Conservation (phyloP, 2,329 filamentous ascomycete genomes). For the Geosmithia putterillii region DNA sequence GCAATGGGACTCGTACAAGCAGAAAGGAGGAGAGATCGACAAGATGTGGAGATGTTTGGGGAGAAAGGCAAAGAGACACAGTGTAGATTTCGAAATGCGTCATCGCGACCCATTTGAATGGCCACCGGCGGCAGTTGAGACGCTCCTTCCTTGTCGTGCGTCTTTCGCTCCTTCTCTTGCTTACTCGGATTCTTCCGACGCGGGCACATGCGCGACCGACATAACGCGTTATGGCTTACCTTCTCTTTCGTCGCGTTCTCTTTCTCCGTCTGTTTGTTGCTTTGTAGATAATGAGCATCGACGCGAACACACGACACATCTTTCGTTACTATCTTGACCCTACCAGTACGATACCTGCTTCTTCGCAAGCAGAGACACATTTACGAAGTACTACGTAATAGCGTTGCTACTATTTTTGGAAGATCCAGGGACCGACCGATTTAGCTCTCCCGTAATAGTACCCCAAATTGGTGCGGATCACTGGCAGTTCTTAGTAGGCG, state of each 20-base stretch:
- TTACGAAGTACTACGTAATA: too few relatives aligned
- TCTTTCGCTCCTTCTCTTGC: slow-evolving; percentile 1
- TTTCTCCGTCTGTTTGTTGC: not conserved
- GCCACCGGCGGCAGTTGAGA: not conserved
- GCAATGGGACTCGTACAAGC: too few relatives aligned
- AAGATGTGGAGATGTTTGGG: too few relatives aligned
- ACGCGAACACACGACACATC: too few relatives aligned
- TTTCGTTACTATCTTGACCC: too few relatives aligned
- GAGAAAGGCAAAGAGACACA: not conserved
- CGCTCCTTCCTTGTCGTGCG: not conserved
- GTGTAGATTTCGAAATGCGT: not conserved
- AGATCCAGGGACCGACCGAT: too few relatives aligned
- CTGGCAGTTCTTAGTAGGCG: too few relatives aligned
- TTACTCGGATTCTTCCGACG: not conserved
- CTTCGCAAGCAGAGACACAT: too few relatives aligned
- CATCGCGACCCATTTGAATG: not conserved
- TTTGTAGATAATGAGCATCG: too few relatives aligned
- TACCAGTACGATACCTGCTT: too few relatives aligned
- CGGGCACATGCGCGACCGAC: not conserved
- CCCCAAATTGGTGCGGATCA: too few relatives aligned
- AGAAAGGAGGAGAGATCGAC: too few relatives aligned
- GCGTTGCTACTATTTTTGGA: not conserved
- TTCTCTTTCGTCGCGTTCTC: not conserved
- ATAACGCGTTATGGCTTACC: not conserved
- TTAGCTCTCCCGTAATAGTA: not conserved